Evolutionary conservation across 805 yeast genomes (phyloP), one percentile per base, ranked within the genome.

Genomic region (Scheffersomyces amazonensis): DNA sequence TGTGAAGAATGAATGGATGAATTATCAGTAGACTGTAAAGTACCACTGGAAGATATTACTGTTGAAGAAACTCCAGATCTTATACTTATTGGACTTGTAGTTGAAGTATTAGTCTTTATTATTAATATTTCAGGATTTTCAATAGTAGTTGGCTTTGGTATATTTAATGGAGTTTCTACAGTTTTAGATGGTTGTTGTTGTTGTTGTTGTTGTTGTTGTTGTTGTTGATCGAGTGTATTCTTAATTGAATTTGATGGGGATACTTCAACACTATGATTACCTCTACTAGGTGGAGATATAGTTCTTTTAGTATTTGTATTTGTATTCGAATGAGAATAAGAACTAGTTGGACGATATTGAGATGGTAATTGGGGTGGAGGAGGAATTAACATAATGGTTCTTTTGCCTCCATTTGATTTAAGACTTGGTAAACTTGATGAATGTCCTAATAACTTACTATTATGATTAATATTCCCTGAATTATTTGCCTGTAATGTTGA

Each of bases 21-120:
- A 41, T 55, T 58, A 31, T 60, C 65, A 3, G 67, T 59, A 5
- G 62, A 56, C 24, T 52, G 62, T 11, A 53, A 44, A 1, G 66
- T 57, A 9, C 58, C 60, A 35, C 41, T 54, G 16, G 54, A 48
- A 2, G 64, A 60, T 17, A 58, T 47, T 12, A 57, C 50, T 16
- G 62, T 52, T 4, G 63, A 54, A n/a, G 61, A 54, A 5, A 52
- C 42, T 25, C 53, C 63, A 1, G 64, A 59, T 15, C 46, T 46
- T 6, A 54, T 46, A 32, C 62, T 58, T 4, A 54, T 43, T 2
- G 65, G 65, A 35, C 64, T 58, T 28, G 52, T 53, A 4, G 52
- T 43, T 5, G 27, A 23, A 9, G 27, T 12, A 23, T 11, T 23
- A 23, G 27, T 23, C 12, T 23, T 23, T 9, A 11, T 8, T 5